A percentile compares a stretch with the other conserved stretches of the same genome.
phyloP scores from a whole-genome alignment of 148 eudicot genomes.

The Rhododendron simsii region DNA sequence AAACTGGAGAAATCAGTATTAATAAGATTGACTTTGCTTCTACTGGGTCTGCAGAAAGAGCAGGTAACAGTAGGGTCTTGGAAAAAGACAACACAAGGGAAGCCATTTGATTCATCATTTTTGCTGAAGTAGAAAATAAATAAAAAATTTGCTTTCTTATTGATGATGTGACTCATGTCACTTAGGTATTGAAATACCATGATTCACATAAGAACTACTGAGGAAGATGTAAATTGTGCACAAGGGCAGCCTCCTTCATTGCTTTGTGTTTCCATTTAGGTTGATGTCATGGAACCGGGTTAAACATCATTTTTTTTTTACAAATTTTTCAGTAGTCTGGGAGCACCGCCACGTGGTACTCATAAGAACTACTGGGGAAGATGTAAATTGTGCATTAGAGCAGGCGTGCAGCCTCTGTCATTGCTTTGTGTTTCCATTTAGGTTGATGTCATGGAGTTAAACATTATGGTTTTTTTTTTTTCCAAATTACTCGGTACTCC shows the following conservation, averaged over 20 bases:
- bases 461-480: too few species aligned
- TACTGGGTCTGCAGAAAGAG: neutral
- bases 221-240: neutral
- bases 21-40: neutral
- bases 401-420: neutral
- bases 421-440: neutral
- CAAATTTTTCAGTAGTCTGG: too few species aligned
- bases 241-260: neutral
- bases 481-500: too few species aligned
- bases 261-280: neutral
- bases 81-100: neutral
- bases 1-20: slow-evolving; percentile 10
- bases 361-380: neutral
- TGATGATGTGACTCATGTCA: neutral
- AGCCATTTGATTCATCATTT: neutral
- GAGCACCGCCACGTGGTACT: too few species aligned
- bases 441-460: neutral
- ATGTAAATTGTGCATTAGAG: neutral
- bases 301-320: neutral
- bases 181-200: neutral
- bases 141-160: neutral
- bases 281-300: neutral
- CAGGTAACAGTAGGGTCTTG: neutral
- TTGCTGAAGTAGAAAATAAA: neutral
- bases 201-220: neutral